Conservation (phyloP, 2,329 filamentous ascomycete species). For the Phialophora macrospora region DNA sequence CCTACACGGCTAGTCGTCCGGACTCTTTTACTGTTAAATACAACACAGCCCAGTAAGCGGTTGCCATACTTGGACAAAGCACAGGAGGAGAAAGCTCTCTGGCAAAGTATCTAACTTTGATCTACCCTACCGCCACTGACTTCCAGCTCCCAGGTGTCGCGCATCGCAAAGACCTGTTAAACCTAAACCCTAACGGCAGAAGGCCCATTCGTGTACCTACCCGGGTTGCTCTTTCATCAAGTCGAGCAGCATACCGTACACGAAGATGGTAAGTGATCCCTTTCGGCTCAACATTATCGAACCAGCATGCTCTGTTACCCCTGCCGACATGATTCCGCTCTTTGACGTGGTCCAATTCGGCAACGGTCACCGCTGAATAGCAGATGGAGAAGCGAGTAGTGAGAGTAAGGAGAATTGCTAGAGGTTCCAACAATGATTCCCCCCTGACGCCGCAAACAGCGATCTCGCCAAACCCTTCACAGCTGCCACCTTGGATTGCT, state of each 20-base stretch:
- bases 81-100: background rate
- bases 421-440: background rate
- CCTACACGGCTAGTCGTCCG: background rate
- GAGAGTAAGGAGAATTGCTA: background rate
- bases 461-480: background rate
- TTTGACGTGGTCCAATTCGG: background rate
- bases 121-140: background rate
- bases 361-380: background rate
- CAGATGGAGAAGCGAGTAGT: background rate
- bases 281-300: background rate
- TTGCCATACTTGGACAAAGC: background rate
- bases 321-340: background rate
- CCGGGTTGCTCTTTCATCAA: background rate
- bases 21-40: background rate
- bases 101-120: background rate
- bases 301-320: background rate
- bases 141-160: background rate
- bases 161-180: background rate
- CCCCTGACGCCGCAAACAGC: background rate
- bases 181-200: background rate
- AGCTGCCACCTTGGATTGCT: background rate
- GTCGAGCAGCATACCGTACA: background rate
- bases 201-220: background rate
- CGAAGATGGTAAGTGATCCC: background rate
- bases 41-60: background rate